Percentiles rank a stretch among this genome's conserved stretches.
phyloP scores from a whole-genome alignment of 495 filamentous ascomycete genomes.

The Penicillium steckii region DNA sequence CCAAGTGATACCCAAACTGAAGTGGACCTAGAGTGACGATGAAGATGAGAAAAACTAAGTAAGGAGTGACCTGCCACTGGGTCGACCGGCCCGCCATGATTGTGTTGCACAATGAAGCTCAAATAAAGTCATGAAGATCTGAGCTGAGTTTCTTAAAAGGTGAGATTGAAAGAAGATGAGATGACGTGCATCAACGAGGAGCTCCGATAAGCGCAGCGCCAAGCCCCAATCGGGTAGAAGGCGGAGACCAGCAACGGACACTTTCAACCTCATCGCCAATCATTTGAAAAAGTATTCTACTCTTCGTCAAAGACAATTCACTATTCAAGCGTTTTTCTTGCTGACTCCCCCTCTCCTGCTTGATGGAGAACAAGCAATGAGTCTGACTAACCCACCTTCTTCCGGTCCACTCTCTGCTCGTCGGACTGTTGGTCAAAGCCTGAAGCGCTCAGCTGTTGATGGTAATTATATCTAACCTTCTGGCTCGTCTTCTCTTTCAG shows the following conservation, averaged over 20 bases:
- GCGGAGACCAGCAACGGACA: no score
- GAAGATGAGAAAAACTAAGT: constrained; percentile 62
- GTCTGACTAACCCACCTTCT: constrained; percentile 55
- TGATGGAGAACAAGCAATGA: no score
- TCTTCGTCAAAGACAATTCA: no score
- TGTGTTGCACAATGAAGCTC: no score
- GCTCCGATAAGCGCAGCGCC: not conserved
- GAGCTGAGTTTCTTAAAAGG: no score
- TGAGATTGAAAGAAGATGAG: not conserved
- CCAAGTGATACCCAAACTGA: constrained; percentile 93
- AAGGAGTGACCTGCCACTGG: constrained; percentile 49
- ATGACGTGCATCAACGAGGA: not conserved
- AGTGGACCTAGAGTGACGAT: constrained; percentile 75
- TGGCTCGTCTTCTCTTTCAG: constrained; percentile 5
- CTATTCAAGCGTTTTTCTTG: no score
- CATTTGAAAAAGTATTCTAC: no score
- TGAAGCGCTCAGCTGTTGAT: constrained; percentile 78
- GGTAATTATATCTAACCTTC: constrained; percentile 52
- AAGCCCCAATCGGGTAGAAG: not conserved
- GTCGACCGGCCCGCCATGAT: constrained; percentile 12
- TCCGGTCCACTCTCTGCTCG: constrained; percentile 52
- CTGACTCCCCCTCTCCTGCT: no score
- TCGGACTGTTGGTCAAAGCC: constrained; percentile 46
- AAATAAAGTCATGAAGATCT: no score
- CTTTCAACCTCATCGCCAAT: no score